Evolutionary conservation across 306 rosid species (phyloP).

Genomic region (Arachis hypogaea): DNA sequence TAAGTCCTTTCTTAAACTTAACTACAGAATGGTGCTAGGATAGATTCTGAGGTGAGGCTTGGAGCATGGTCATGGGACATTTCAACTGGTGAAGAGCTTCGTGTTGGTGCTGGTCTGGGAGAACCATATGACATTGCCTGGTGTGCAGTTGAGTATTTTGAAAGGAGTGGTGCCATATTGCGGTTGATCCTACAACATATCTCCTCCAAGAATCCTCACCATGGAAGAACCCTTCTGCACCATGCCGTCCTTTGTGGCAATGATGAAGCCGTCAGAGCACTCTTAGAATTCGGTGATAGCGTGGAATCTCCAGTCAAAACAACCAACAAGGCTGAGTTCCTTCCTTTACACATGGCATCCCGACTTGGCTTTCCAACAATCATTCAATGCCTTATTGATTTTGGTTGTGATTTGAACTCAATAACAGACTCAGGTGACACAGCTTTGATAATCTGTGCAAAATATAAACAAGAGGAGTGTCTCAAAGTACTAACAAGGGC

Average conservation of each 20-base stretch:
- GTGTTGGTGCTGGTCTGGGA: constrained; percentile 96
- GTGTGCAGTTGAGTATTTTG: constrained; percentile 97
- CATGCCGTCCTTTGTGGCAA: constrained; percentile 87
- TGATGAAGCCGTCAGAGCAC: constrained; percentile 62
- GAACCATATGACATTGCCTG: constrained; percentile 82
- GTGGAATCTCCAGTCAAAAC: constrained; percentile 64
- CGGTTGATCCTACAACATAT: constrained; percentile 64
- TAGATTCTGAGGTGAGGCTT: constrained; percentile 60
- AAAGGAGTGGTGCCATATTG: constrained; percentile 75
- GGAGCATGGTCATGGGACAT: constrained; percentile 99
- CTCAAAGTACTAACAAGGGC: constrained; percentile 65
- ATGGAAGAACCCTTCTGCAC: constrained; percentile 85
- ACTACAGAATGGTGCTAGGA: constrained; percentile 66
- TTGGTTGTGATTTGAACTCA: constrained; percentile 78
- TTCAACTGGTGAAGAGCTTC: constrained; percentile 81
- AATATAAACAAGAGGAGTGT: constrained; percentile 67
- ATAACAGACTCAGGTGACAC: constrained; percentile 73
- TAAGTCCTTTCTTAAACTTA: constrained; percentile 32
- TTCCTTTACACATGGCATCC: constrained; percentile 85
- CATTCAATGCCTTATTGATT: constrained; percentile 65
- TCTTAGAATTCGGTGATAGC: constrained; percentile 64
- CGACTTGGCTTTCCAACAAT: constrained; percentile 67
- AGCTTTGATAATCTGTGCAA: constrained; percentile 75
- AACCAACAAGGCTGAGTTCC: constrained; percentile 57
- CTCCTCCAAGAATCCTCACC: constrained; percentile 46